Evolutionary conservation across 2,329 filamentous ascomycete species (phyloP).

Genomic region (Microcera coccophila): DNA sequence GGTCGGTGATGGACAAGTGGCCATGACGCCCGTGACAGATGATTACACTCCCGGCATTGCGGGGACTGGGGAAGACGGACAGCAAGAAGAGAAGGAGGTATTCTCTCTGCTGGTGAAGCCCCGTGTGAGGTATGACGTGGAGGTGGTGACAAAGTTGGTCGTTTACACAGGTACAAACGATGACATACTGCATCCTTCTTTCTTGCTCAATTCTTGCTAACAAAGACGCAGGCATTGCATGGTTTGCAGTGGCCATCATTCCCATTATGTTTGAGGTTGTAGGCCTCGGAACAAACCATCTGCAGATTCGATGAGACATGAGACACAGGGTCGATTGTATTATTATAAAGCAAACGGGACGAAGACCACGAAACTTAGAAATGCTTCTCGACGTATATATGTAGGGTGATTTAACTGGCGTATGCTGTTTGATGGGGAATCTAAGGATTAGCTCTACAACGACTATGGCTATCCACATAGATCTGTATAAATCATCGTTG

Average conservation of each 20-base stretch:
- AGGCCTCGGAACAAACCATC: conserved; percentile 45
- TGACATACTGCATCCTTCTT: too few relatives aligned
- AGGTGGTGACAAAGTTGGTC: conserved; percentile 93
- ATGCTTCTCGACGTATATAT: conserved; percentile 20
- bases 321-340: conserved; percentile 2
- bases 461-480: too few relatives aligned
- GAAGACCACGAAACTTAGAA: conserved; percentile 15
- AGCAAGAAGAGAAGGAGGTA: conserved; percentile 68
- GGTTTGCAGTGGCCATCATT: conserved; percentile 72
- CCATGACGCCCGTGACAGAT: conserved; percentile 31
- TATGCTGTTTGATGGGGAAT: conserved; percentile 7
- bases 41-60: conserved; percentile 35
- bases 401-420: conserved; percentile 22
- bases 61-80: conserved; percentile 39
- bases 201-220: conserved; percentile 3
- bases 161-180: conserved; percentile 89
- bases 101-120: conserved; percentile 82
- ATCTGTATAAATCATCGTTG: too few relatives aligned
- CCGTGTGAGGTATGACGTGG: conserved; percentile 93
- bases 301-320: conserved; percentile 18
- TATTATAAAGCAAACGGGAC: conserved; percentile 8
- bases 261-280: conserved; percentile 67
- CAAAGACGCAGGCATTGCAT: conserved; percentile 64
- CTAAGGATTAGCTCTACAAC: too few relatives aligned
- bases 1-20: conserved; percentile 64